These are phyloP conservation scores for Mycena sanguinolenta DNA, from an alignment of 768 basidiomycete species.

Conservation along the genomic window DNA sequence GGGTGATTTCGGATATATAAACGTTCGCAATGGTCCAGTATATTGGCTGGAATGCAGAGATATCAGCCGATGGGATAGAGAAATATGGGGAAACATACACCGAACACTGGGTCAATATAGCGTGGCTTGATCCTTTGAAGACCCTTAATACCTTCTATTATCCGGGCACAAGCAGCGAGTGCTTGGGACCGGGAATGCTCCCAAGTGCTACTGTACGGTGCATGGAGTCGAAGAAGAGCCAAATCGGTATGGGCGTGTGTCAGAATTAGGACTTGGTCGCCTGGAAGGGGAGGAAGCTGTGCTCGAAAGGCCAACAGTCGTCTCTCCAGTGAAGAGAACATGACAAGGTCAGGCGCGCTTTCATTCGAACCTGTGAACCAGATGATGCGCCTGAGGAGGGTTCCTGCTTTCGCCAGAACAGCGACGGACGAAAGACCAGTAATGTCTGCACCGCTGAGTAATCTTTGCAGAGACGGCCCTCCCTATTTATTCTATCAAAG, in stretches of 20 bases:
- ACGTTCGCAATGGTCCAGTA: neutral
- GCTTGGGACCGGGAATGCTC: neutral
- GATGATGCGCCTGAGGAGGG: slow-evolving; percentile 14
- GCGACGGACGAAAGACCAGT: neutral
- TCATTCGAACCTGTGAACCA: neutral
- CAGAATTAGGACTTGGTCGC: neutral
- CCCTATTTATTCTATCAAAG: neutral
- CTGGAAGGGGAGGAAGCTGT: neutral
- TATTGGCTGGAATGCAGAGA: neutral
- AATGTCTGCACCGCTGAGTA: neutral
- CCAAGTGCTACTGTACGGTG: neutral
- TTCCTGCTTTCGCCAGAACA: slow-evolving; percentile 14
- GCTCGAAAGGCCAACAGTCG: slow-evolving; percentile 15
- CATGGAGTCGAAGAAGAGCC: slow-evolving; percentile 20
- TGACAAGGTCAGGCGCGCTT: neutral
- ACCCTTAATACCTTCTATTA: neutral
- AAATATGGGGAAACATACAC: neutral
- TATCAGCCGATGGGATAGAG: neutral
- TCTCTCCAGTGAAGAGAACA: neutral
- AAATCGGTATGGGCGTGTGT: slow-evolving; percentile 14
- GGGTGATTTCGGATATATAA: slow-evolving; percentile 1
- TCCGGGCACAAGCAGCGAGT: slow-evolving; percentile 8
- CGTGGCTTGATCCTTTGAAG: neutral
- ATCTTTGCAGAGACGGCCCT: slow-evolving; percentile 12
- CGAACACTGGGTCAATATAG: neutral